phyloP scores from a whole-genome alignment of 495 filamentous ascomycete genomes.

The Endocarpon pusillum region DNA sequence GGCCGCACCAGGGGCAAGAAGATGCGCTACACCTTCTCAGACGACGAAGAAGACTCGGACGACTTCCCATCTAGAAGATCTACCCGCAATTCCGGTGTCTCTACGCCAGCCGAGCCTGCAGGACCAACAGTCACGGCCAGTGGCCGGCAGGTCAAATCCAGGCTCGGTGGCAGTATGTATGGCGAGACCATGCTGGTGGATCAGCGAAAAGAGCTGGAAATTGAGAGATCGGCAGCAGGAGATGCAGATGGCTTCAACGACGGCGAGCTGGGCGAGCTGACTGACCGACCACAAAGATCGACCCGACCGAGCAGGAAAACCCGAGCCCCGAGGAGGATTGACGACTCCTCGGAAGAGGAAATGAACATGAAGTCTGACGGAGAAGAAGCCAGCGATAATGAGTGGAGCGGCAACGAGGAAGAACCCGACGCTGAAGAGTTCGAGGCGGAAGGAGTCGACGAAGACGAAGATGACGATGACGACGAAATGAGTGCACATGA shows the following conservation, averaged over 20 bases:
- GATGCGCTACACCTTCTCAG: slow-evolving; percentile 88
- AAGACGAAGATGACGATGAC: slow-evolving; percentile 36
- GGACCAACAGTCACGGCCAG: slow-evolving; percentile 81
- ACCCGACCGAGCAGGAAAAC: slow-evolving; percentile 17
- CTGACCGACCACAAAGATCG: slow-evolving; percentile 24
- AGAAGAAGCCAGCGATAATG: slow-evolving; percentile 40
- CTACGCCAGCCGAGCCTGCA: slow-evolving; percentile 48
- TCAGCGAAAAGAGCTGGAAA: slow-evolving; percentile 29
- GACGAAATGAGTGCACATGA: slow-evolving; percentile 26
- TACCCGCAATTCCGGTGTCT: slow-evolving; percentile 51
- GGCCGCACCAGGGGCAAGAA: slow-evolving; percentile 90
- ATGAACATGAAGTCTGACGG: slow-evolving; percentile 54
- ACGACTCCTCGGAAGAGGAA: slow-evolving; percentile 48
- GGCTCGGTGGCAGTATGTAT: slow-evolving; percentile 56
- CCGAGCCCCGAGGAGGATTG: slow-evolving; percentile 19
- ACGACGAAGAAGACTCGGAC: slow-evolving; percentile 68
- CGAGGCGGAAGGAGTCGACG: slow-evolving; percentile 37
- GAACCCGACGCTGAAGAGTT: too few species aligned
- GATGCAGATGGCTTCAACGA: slow-evolving; percentile 15
- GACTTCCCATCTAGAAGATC: slow-evolving; percentile 48
- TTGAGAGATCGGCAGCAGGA: slow-evolving; percentile 9
- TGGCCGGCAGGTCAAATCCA: slow-evolving; percentile 67
- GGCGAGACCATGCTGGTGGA: slow-evolving; percentile 50
- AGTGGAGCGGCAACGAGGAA: slow-evolving; percentile 49
- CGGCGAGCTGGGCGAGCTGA: slow-evolving; percentile 18